These are phyloP conservation scores for Carex arenaria DNA, from an alignment of 202 grass and related monocot species.

Conservation along the genomic window DNA sequence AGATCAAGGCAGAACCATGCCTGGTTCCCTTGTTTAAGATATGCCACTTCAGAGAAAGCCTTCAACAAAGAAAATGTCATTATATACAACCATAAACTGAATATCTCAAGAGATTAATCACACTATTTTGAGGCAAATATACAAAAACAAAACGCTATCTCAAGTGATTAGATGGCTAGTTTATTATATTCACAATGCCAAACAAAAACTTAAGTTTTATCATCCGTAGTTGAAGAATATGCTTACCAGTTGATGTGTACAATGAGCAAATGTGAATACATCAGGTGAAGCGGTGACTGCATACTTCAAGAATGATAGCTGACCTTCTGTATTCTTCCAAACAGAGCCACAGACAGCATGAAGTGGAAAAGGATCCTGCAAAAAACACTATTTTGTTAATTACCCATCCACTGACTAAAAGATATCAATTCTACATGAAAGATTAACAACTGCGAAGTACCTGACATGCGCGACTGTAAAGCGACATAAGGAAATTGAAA, in stretches of 20 bases:
- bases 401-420: neutral
- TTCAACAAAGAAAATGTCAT: conserved; percentile 32
- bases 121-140: conserved; percentile 6
- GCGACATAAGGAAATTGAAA: conserved; percentile 67
- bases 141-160: neutral
- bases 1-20: conserved; percentile 90
- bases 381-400: conserved; percentile 33
- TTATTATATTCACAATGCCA: neutral
- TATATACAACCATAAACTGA: conserved; percentile 3
- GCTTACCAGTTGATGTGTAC: conserved; percentile 55
- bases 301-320: conserved; percentile 81
- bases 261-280: conserved; percentile 72
- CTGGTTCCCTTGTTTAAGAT: conserved; percentile 50
- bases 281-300: conserved; percentile 46
- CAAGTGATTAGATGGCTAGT: neutral
- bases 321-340: conserved; percentile 94
- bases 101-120: neutral
- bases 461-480: conserved; percentile 79
- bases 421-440: neutral
- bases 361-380: conserved; percentile 84
- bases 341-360: conserved; percentile 71
- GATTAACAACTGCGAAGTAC: conserved; percentile 31
- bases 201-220: neutral
- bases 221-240: neutral
- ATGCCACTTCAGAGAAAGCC: conserved; percentile 53